Evolutionary conservation across 192 early-diverging fungal genomes (phyloP), one percentile per base, ranked within the genome.

Genomic region (Coemansia sp.): DNA sequence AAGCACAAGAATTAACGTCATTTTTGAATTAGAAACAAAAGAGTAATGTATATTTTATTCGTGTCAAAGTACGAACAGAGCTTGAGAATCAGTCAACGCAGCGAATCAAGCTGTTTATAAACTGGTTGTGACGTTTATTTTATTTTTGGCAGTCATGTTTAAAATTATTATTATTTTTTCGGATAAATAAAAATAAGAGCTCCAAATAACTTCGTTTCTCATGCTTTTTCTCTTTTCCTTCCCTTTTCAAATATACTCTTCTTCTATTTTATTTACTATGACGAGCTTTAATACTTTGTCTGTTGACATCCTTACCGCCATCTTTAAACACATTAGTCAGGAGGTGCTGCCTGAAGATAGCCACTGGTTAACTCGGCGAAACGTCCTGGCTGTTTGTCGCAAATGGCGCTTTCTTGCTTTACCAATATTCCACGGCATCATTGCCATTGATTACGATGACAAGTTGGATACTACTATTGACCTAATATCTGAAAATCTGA

Each of bases 1-100:
- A 70, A 97, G 89, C 55, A 87, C 91, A 26, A 97, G 86, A 61
- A 95, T 89, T 23, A 96, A 35, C 34, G 35, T 23, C 33, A 20
- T 6, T 8, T 59, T 43, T n/a, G n/a, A n/a, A n/a, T n/a, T n/a
- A n/a, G n/a, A 51, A 55, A 7, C 20, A 6, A 58, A 29, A 40
- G 40, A 65, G 3, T 26, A 26, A 52, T 33, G 28, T 35, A 35
- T 4, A 4, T 35, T 20, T n/a, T n/a, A n/a, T n/a, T n/a, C n/a
- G n/a, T n/a, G n/a, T n/a, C n/a, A n/a, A n/a, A n/a, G n/a, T n/a
- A n/a, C n/a, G n/a, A n/a, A n/a, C n/a, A n/a, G n/a, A n/a, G 21
- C 40, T 13, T 30, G 55, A n/a, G 34, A 31, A 42, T 4, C 7
- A 26, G n/a, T n/a, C n/a, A n/a, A n/a, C n/a, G n/a, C n/a, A n/a